Conservation (phyloP, 495 filamentous ascomycete species). For the Oleoguttula mirabilis region DNA sequence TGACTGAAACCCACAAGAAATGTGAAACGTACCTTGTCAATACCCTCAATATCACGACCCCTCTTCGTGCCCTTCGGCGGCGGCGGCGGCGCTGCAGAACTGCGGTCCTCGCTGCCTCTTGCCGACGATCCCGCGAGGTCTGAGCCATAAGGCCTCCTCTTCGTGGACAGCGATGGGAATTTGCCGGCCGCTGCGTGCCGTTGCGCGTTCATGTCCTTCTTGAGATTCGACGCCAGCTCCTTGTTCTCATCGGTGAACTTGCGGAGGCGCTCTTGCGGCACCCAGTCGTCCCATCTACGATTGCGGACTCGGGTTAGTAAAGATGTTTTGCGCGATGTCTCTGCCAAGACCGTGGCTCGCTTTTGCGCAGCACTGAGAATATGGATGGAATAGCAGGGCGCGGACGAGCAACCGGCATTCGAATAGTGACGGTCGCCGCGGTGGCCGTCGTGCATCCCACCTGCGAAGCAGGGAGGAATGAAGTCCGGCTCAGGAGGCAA, state of each 20-base stretch:
- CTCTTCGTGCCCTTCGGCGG: constrained; percentile 57
- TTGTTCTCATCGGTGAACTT: constrained; percentile 92
- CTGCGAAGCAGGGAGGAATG: no score
- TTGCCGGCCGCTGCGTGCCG: constrained; percentile 22
- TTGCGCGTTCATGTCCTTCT: constrained; percentile 45
- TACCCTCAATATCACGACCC: constrained; percentile 59
- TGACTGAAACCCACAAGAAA: neutral
- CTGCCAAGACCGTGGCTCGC: no score
- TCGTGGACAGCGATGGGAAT: constrained; percentile 33
- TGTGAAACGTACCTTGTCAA: constrained; percentile 68
- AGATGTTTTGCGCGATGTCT: no score
- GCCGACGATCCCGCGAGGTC: constrained; percentile 56
- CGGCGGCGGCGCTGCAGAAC: constrained; percentile 47
- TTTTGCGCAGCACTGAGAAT: no score
- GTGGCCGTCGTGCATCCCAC: no score
- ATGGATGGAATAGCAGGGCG: no score
- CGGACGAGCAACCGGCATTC: no score
- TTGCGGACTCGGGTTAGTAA: no score
- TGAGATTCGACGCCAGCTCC: constrained; percentile 60
- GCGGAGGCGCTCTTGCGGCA: constrained; percentile 81
- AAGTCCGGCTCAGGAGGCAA: constrained; percentile 1
- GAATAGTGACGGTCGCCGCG: no score
- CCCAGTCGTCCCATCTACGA: constrained; percentile 92
- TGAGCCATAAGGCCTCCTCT: constrained; percentile 54
- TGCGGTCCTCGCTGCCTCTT: constrained; percentile 77